Percentiles rank a stretch among this genome's conserved stretches.
Conservation (phyloP, 2,329 filamentous ascomycete genomes). For the Malbranchea cinnamomea region DNA sequence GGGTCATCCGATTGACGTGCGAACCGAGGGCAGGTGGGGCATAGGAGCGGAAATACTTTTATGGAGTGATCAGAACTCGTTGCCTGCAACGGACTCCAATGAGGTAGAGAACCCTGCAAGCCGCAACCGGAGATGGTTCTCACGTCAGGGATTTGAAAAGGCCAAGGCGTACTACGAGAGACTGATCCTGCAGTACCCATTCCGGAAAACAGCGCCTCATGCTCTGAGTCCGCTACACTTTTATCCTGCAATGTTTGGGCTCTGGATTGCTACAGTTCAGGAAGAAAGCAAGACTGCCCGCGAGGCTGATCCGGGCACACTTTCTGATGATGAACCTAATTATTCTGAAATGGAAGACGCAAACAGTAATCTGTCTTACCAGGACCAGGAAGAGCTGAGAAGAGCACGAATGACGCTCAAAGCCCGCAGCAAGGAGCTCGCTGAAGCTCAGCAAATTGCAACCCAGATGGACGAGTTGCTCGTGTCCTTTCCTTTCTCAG, state of each 20-base stretch:
- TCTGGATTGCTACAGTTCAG: constrained; percentile 65
- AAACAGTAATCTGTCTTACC: too few relatives aligned
- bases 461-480: constrained; percentile 57
- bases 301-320: too few relatives aligned
- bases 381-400: constrained; percentile 20
- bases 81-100: not conserved
- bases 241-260: constrained; percentile 63
- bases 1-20: constrained; percentile 49
- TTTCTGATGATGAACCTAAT: too few relatives aligned
- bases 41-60: constrained; percentile 75
- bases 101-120: constrained; percentile 3
- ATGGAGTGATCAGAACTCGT: constrained; percentile 28
- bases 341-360: too few relatives aligned
- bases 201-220: constrained; percentile 45
- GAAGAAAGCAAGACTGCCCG: constrained; percentile 39
- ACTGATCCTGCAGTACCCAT: constrained; percentile 62
- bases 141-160: constrained; percentile 37
- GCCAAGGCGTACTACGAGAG: constrained; percentile 60
- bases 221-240: constrained; percentile 57
- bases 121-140: constrained; percentile 22
- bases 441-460: constrained; percentile 47
- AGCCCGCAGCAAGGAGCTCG: constrained; percentile 38
- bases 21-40: constrained; percentile 59
- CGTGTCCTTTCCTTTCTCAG: constrained; percentile 53
- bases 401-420: constrained; percentile 16